Conservation (phyloP, 1,139 yeast species). For the Pichia sp. region DNA sequence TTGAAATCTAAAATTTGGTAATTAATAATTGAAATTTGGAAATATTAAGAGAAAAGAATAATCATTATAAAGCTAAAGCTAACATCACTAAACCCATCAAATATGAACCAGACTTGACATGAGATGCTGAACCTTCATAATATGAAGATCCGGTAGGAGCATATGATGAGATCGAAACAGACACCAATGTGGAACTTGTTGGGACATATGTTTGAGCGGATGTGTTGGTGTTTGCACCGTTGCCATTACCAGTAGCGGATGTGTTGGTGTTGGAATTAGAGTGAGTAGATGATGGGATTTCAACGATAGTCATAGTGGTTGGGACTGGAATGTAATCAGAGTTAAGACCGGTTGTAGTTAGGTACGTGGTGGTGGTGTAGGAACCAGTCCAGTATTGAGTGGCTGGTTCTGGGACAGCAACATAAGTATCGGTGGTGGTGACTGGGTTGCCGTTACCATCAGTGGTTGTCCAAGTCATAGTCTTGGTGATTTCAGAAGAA, state of each 20-base stretch:
- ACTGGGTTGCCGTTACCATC: not conserved
- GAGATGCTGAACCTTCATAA: not conserved
- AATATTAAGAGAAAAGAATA: no score
- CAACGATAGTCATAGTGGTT: slow-evolving; percentile 5
- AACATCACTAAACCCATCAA: not conserved
- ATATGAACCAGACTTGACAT: not conserved
- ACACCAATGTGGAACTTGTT: not conserved
- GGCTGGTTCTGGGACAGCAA: slow-evolving; percentile 6
- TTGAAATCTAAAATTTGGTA: no score
- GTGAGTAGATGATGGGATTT: not conserved
- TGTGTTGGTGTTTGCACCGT: no score
- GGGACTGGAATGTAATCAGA: slow-evolving; percentile 2
- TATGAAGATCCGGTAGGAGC: not conserved
- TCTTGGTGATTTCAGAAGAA: not conserved
- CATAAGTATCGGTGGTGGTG: not conserved
- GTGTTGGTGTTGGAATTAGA: no score
- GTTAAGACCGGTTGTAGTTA: slow-evolving; percentile 1
- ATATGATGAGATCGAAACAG: not conserved
- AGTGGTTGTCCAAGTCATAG: not conserved
- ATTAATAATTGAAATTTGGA: no score
- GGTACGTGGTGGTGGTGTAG: not conserved
- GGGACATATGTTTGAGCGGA: no score
- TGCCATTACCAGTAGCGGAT: no score
- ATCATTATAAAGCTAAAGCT: not conserved
- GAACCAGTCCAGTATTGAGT: slow-evolving; percentile 7